These are phyloP conservation scores for Metschnikowia cerradonensis DNA, from an alignment of 805 yeast genomes.

Conservation along the genomic window DNA sequence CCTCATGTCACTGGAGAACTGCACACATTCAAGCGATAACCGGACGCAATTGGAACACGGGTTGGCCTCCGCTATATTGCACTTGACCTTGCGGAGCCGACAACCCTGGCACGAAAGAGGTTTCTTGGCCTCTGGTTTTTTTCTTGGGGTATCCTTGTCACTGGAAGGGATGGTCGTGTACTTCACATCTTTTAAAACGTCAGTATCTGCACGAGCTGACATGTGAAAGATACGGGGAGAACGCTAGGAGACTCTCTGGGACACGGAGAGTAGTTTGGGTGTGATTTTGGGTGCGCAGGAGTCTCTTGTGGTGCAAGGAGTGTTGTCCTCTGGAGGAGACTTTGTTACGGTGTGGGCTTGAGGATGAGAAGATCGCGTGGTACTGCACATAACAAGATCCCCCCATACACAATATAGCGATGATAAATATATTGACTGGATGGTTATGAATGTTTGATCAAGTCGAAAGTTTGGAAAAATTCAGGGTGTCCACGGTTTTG, in stretches of 20 bases:
- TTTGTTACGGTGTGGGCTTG: not conserved
- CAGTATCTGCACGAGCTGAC: conserved; percentile 1
- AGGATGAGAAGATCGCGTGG: not conserved
- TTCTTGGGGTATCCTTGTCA: not conserved
- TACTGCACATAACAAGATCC: not conserved
- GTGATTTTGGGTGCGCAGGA: too few species aligned
- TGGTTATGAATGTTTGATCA: too few species aligned
- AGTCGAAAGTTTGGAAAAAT: too few species aligned
- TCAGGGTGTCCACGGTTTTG: too few species aligned
- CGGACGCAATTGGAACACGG: conserved; percentile 49
- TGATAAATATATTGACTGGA: too few species aligned
- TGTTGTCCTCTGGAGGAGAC: not conserved
- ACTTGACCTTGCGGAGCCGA: conserved; percentile 43
- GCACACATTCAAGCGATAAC: conserved; percentile 43
- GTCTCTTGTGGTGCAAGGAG: not conserved
- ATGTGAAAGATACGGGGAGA: conserved; percentile 1
- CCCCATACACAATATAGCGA: too few species aligned
- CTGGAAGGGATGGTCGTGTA: not conserved
- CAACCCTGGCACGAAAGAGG: conserved; percentile 37
- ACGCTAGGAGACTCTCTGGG: not conserved
- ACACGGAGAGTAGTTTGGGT: not conserved
- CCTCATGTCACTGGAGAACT: conserved; percentile 46
- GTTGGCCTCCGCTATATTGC: conserved; percentile 35
- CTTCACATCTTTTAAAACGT: not conserved
- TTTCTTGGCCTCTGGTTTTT: conserved; percentile 1